Conservation (phyloP, 1,284 basidiomycete genomes). For the Malassezia japonica region DNA sequence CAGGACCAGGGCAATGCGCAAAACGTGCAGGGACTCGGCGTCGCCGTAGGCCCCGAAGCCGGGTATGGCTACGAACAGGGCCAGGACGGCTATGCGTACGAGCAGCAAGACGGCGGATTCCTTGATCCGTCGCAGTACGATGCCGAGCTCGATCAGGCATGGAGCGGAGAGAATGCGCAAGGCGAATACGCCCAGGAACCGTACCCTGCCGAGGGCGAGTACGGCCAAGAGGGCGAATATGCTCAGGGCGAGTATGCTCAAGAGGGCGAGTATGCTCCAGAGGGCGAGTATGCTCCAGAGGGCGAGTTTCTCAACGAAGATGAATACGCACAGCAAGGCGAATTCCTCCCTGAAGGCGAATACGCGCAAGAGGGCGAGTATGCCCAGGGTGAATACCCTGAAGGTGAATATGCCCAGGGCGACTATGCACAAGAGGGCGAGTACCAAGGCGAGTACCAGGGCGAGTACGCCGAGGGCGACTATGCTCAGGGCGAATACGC, state of each 20-base stretch:
- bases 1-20: not conserved
- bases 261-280: not conserved
- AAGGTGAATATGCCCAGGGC: conserved; percentile 4
- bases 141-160: conserved; percentile 8
- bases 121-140: conserved; percentile 19
- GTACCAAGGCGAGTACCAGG: conserved; percentile 2
- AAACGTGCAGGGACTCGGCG: not conserved
- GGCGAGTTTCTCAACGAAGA: not conserved
- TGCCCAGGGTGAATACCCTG: not conserved
- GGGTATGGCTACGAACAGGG: not conserved
- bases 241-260: conserved; percentile 1
- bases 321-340: not conserved
- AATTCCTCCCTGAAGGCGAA: not conserved
- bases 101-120: conserved; percentile 5
- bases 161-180: not conserved
- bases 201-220: not conserved
- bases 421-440: conserved; percentile 1
- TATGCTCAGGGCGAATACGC: conserved; percentile 6
- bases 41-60: not conserved
- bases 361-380: conserved; percentile 1
- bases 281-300: not conserved
- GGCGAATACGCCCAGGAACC: not conserved
- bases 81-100: not conserved
- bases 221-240: not conserved
- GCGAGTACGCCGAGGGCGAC: conserved; percentile 5